phyloP scores from a whole-genome alignment of 2,329 filamentous ascomycete species.

The Coniochaeta ligniaria region DNA sequence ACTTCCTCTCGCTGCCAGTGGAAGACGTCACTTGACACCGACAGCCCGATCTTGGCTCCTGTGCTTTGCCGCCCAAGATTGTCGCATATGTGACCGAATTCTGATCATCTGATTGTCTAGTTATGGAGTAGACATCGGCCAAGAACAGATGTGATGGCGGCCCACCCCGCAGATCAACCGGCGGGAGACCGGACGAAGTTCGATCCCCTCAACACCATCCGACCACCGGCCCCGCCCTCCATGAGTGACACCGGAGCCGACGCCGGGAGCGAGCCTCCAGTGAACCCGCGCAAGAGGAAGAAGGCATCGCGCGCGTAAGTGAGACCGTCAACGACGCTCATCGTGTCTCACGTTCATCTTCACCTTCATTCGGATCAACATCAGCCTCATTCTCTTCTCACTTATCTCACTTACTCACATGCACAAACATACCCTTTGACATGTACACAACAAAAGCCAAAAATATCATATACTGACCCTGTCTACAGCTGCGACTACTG shows the following conservation, averaged over 20 bases:
- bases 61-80: too few species aligned
- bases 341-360: not conserved
- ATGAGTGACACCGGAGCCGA: constrained; percentile 13
- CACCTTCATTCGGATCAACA: not conserved
- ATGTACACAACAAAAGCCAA: not conserved
- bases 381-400: not conserved
- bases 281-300: constrained; percentile 26
- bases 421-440: constrained; percentile 11
- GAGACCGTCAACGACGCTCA: not conserved
- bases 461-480: not conserved
- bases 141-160: not conserved
- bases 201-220: constrained; percentile 1
- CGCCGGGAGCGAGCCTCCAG: constrained; percentile 11
- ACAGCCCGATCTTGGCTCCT: not conserved
- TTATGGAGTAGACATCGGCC: not conserved
- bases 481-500: constrained; percentile 35
- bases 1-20: not conserved
- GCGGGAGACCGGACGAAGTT: not conserved
- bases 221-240: constrained; percentile 9
- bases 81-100: not conserved
- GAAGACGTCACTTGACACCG: not conserved
- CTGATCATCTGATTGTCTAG: not conserved
- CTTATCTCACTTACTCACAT: not conserved
- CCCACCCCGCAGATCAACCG: not conserved
- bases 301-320: constrained; percentile 27